A percentile compares a stretch with the other conserved stretches of the same genome.
Evolutionary conservation across 202 grass and related monocot genomes (phyloP).

Genomic region (Miscanthus sacchariflorus): DNA sequence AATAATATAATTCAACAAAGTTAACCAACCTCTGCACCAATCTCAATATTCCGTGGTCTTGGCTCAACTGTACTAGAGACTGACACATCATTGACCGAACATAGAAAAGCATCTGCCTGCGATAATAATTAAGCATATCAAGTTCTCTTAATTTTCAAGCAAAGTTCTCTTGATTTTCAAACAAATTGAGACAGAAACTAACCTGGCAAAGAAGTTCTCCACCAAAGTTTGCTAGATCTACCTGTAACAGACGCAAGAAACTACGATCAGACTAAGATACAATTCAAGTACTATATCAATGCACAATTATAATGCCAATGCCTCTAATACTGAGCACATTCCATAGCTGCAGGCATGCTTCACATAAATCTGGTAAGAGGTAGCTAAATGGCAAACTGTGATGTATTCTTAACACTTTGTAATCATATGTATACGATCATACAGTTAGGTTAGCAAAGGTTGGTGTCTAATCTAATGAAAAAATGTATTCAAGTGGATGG

Average conservation of each 20-base stretch:
- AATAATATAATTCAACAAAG: background rate
- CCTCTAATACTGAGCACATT: constrained; percentile 7
- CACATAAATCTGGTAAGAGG: constrained; percentile 8
- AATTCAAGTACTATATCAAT: background rate
- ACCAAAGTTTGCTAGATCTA: constrained; percentile 81
- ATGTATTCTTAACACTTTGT: background rate
- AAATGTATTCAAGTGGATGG: background rate
- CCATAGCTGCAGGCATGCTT: constrained; percentile 5
- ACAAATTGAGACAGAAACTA: constrained; percentile 32
- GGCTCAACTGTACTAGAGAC: constrained; percentile 71
- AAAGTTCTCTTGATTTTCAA: constrained; percentile 17
- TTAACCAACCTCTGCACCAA: constrained; percentile 84
- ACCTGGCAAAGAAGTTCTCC: constrained; percentile 91
- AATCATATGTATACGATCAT: constrained; percentile 8
- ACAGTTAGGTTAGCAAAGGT: background rate
- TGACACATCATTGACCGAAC: constrained; percentile 89
- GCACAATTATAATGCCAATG: background rate
- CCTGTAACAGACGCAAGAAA: constrained; percentile 47
- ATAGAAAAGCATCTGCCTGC: constrained; percentile 86
- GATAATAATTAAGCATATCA: constrained; percentile 45
- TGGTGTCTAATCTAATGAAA: background rate
- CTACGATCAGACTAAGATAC: constrained; percentile 33
- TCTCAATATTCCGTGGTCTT: constrained; percentile 75
- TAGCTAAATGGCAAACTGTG: constrained; percentile 1
- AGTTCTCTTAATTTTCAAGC: background rate